phyloP scores from a whole-genome alignment of 768 basidiomycete species.

The Polyporus arcularius region DNA sequence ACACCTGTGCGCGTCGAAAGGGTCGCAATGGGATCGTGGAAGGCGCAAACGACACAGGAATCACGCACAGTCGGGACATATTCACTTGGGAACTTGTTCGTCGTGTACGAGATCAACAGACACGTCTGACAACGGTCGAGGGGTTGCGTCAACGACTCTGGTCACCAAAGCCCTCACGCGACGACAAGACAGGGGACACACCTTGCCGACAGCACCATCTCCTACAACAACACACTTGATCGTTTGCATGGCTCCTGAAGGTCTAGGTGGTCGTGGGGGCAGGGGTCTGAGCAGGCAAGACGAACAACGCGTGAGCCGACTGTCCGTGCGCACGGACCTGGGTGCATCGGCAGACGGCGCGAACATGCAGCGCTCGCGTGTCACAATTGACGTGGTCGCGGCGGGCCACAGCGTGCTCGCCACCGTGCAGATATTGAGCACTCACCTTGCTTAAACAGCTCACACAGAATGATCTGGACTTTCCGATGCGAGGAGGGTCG shows the following conservation, averaged over 20 bases:
- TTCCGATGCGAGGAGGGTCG: constrained; percentile 7
- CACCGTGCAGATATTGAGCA: not conserved
- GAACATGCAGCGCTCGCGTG: constrained; percentile 22
- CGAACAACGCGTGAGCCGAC: constrained; percentile 7
- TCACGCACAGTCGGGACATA: constrained; percentile 93
- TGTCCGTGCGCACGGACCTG: not conserved
- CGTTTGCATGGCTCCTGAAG: constrained; percentile 71
- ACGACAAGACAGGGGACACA: constrained; percentile 40
- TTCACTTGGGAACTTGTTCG: constrained; percentile 98
- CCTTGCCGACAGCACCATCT: constrained; percentile 98
- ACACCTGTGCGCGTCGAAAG: constrained; percentile 57
- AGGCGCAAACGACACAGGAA: constrained; percentile 11
- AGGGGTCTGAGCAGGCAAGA: constrained; percentile 1
- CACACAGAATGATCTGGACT: not conserved
- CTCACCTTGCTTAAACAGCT: constrained; percentile 21
- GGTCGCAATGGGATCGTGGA: not conserved
- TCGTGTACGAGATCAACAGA: constrained; percentile 95
- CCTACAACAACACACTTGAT: constrained; percentile 98
- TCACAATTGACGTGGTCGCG: constrained; percentile 14
- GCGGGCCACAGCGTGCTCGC: not conserved
- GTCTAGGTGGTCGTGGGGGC: constrained; percentile 21
- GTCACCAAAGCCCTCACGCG: not conserved
- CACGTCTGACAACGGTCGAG: constrained; percentile 66
- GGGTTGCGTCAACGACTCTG: not conserved
- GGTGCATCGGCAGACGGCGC: constrained; percentile 3